Percentiles rank a stretch among this genome's conserved stretches.
Conservation (phyloP, 2,329 filamentous ascomycete genomes). For the Fusarium nodosum region DNA sequence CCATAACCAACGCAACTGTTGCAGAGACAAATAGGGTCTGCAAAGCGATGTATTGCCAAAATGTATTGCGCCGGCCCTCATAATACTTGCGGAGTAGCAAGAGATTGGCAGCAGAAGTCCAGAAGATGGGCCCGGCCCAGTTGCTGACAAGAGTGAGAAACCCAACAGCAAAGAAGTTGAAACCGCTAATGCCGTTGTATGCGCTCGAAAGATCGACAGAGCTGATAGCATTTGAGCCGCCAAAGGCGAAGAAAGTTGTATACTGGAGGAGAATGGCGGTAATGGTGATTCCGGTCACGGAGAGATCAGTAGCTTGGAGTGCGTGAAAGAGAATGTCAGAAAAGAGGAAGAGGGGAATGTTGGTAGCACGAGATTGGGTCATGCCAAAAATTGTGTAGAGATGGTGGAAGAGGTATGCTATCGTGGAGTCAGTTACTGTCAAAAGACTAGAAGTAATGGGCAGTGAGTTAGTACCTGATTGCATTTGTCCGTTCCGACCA, state of each 20-base stretch:
- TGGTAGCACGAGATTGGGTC: slow-evolving; percentile 87
- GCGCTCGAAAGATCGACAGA: slow-evolving; percentile 94
- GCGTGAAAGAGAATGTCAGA: slow-evolving; percentile 72
- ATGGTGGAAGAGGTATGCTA: slow-evolving; percentile 71
- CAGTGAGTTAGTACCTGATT: slow-evolving; percentile 48
- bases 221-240: slow-evolving; percentile 93
- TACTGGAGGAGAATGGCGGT: slow-evolving; percentile 83
- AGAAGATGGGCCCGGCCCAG: slow-evolving; percentile 93
- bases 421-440: slow-evolving; percentile 20
- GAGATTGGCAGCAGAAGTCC: slow-evolving; percentile 76
- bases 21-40: slow-evolving; percentile 78
- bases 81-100: slow-evolving; percentile 63
- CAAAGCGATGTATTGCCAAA: slow-evolving; percentile 68
- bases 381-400: slow-evolving; percentile 83
- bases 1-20: slow-evolving; percentile 82
- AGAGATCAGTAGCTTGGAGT: slow-evolving; percentile 63
- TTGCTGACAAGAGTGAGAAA: slow-evolving; percentile 88
- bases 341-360: slow-evolving; percentile 86
- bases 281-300: slow-evolving; percentile 72
- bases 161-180: slow-evolving; percentile 85
- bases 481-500: slow-evolving; percentile 40
- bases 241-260: slow-evolving; percentile 88
- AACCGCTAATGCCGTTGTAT: slow-evolving; percentile 90
- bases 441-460: not conserved
- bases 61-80: slow-evolving; percentile 51